phyloP scores from a whole-genome alignment of 768 basidiomycete species.

The Mycena olivaceomarginata region DNA sequence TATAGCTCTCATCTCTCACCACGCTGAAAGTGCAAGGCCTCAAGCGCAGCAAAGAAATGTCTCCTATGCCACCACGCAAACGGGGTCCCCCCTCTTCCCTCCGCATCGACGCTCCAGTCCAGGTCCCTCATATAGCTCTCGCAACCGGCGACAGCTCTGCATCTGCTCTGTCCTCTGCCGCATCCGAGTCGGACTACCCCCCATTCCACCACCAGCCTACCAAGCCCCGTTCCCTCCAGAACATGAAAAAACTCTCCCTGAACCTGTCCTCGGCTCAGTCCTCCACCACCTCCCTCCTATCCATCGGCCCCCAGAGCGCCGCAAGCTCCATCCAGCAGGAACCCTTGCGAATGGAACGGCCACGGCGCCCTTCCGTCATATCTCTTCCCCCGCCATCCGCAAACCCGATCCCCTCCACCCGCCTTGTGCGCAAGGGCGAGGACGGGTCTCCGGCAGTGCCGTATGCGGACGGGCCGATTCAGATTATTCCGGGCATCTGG shows the following conservation, averaged over 20 bases:
- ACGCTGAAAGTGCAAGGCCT: conserved; percentile 58
- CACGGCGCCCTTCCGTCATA: conserved; percentile 81
- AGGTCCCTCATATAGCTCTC: conserved; percentile 69
- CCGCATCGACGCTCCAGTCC: conserved; percentile 73
- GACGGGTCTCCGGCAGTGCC: conserved; percentile 78
- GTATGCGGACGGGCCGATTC: conserved; percentile 88
- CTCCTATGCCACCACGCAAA: conserved; percentile 63
- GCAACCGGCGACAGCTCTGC: conserved; percentile 65
- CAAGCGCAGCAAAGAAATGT: conserved; percentile 51
- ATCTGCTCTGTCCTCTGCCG: conserved; percentile 71
- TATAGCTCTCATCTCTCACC: conserved; percentile 45
- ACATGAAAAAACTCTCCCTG: conserved; percentile 87
- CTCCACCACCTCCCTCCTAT: conserved; percentile 72
- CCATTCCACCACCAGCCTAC: conserved; percentile 63
- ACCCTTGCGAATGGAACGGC: conserved; percentile 56
- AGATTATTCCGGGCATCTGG: conserved; percentile 91
- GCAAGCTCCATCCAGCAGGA: conserved; percentile 57
- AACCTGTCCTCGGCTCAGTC: conserved; percentile 78
- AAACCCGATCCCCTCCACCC: conserved; percentile 69
- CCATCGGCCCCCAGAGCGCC: conserved; percentile 57
- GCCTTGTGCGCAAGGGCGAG: conserved; percentile 80
- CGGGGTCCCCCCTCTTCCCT: conserved; percentile 65
- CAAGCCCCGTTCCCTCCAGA: conserved; percentile 70
- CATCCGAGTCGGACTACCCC: conserved; percentile 71
- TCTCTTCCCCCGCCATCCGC: conserved; percentile 76